A percentile compares a stretch with the other conserved stretches of the same genome.
Evolutionary conservation across 768 basidiomycete genomes (phyloP).

Genomic region (Kwoniella pini): DNA sequence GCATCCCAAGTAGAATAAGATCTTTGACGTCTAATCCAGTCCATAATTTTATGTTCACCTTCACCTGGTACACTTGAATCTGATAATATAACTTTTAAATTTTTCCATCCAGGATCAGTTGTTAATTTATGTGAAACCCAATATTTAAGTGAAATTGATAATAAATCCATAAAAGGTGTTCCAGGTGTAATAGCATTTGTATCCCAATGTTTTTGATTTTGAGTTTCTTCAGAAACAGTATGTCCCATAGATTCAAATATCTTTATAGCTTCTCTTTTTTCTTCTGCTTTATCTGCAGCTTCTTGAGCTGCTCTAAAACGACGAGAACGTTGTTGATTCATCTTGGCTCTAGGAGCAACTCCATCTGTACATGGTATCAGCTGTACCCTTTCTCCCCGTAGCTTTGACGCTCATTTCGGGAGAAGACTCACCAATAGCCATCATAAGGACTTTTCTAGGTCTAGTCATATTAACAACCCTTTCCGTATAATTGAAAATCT

Average conservation of each 20-base stretch:
- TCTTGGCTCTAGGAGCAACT: constrained; percentile 96
- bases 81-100: constrained; percentile 93
- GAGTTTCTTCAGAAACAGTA: constrained; percentile 70
- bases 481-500: constrained; percentile 95
- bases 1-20: constrained; percentile 85
- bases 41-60: constrained; percentile 99
- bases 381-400: no score
- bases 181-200: constrained; percentile 97
- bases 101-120: constrained; percentile 91
- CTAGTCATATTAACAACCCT: constrained; percentile 95
- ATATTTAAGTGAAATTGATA: constrained; percentile 84
- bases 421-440: constrained; percentile 82
- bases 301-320: constrained; percentile 95
- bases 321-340: constrained; percentile 98
- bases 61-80: constrained; percentile 97
- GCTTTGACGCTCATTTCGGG: no score
- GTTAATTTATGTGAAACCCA: constrained; percentile 97
- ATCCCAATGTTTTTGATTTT: constrained; percentile 87
- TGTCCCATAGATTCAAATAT: constrained; percentile 99
- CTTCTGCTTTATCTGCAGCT: constrained; percentile 89
- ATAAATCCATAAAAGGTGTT: constrained; percentile 95
- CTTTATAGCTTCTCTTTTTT: constrained; percentile 74
- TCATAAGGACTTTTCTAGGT: constrained; percentile 91
- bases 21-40: constrained; percentile 89
- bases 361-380: no score